Evolutionary conservation across 441 rosid genomes (phyloP).

Genomic region (Hura crepitans): DNA sequence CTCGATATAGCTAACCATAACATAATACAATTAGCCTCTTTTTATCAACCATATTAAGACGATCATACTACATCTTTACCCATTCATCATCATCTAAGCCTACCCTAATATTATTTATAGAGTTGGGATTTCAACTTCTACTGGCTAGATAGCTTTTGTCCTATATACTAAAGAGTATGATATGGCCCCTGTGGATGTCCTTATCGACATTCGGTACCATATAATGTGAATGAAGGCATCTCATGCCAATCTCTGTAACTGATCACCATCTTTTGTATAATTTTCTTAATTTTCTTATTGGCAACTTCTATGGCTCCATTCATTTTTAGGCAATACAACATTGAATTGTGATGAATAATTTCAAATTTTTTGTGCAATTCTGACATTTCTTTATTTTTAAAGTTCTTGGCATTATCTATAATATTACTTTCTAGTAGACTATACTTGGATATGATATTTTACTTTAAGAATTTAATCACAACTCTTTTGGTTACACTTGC

Average conservation of each 20-base stretch:
- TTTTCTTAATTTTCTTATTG: neutral
- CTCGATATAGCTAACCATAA: neutral
- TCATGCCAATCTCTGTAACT: neutral
- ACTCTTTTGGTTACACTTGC: too few species aligned
- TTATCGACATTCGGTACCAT: neutral
- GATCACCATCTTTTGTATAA: neutral
- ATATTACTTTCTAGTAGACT: too few species aligned
- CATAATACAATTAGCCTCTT: neutral
- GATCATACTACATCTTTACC: neutral
- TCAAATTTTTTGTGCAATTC: neutral
- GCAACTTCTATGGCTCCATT: neutral
- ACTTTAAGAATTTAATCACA: too few species aligned
- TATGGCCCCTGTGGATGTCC: neutral
- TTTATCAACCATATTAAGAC: neutral
- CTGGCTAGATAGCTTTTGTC: too few species aligned
- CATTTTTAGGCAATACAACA: neutral
- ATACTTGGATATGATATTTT: too few species aligned
- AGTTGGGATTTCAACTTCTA: neutral
- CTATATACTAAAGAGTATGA: neutral
- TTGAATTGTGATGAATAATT: conserved; percentile 5
- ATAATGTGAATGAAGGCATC: neutral
- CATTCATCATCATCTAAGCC: neutral
- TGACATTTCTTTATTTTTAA: neutral
- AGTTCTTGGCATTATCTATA: too few species aligned
- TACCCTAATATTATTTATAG: neutral